A percentile compares a stretch with the other conserved stretches of the same genome.
phyloP scores from a whole-genome alignment of 345 rosid genomes.

The Noccaea caerulescens region DNA sequence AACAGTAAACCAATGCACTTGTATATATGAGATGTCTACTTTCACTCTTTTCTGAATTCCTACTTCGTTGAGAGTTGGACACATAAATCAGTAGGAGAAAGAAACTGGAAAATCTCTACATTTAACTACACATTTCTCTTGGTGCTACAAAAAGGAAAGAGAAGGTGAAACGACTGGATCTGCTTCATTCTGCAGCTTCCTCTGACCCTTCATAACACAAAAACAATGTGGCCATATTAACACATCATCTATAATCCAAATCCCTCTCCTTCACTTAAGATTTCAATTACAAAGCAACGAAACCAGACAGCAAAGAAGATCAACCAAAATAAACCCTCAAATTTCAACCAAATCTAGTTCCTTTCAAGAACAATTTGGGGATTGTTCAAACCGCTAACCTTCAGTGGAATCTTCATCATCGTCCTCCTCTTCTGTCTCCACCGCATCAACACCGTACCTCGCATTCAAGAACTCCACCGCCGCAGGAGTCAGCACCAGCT shows the following conservation, averaged over 20 bases:
- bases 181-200: slow-evolving; percentile 31
- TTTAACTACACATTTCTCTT: slow-evolving; percentile 35
- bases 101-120: slow-evolving; percentile 6
- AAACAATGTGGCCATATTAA: slow-evolving; percentile 5
- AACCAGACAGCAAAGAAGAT: background rate
- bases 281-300: background rate
- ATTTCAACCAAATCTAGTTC: background rate
- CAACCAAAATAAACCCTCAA: background rate
- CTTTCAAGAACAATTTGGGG: background rate
- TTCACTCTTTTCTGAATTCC: slow-evolving; percentile 7
- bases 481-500: slow-evolving; percentile 75
- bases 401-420: slow-evolving; percentile 55
- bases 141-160: slow-evolving; percentile 30
- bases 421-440: slow-evolving; percentile 49
- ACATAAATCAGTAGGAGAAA: slow-evolving; percentile 16
- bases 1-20: background rate
- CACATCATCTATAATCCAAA: background rate
- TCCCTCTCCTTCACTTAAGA: background rate
- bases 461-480: slow-evolving; percentile 72
- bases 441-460: slow-evolving; percentile 64
- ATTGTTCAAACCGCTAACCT: slow-evolving; percentile 49
- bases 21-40: slow-evolving; percentile 4
- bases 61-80: slow-evolving; percentile 5
- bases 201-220: slow-evolving; percentile 31
- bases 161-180: slow-evolving; percentile 1